phyloP scores from a whole-genome alignment of 768 basidiomycete species.

The Tylopilus sp. region DNA sequence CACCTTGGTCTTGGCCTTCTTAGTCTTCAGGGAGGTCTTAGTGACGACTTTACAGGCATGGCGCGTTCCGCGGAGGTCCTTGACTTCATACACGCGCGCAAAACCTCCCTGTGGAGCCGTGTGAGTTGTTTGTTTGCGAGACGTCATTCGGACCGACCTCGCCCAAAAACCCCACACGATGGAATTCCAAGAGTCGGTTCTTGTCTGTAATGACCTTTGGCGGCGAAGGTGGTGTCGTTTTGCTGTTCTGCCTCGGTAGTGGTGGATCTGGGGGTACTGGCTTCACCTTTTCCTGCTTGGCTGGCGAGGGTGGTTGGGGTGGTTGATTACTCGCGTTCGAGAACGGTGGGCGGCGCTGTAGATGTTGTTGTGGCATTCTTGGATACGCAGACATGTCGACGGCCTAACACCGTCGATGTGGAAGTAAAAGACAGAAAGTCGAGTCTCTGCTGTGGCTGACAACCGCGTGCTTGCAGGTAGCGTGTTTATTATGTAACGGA shows the following conservation, averaged over 20 bases:
- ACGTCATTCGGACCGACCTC: constrained; percentile 50
- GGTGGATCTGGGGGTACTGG: constrained; percentile 54
- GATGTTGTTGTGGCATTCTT: constrained; percentile 32
- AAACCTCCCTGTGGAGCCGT: constrained; percentile 69
- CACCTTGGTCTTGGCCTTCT: constrained; percentile 97
- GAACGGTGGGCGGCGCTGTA: constrained; percentile 41
- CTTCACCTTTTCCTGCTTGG: constrained; percentile 38
- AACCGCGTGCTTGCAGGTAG: constrained; percentile 12
- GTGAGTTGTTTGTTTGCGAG: not conserved
- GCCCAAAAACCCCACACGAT: constrained; percentile 80
- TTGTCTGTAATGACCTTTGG: constrained; percentile 73
- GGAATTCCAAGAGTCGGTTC: constrained; percentile 51
- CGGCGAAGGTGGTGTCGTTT: constrained; percentile 77
- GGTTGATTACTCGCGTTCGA: constrained; percentile 39
- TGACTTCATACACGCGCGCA: constrained; percentile 94
- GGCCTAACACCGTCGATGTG: constrained; percentile 45
- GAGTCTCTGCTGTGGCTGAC: constrained; percentile 13
- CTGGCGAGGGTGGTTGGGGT: constrained; percentile 29
- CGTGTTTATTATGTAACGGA: constrained; percentile 31
- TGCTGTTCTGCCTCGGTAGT: constrained; percentile 77
- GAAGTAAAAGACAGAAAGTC: not conserved
- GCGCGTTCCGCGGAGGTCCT: constrained; percentile 58
- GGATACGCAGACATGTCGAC: constrained; percentile 37
- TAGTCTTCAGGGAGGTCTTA: constrained; percentile 88
- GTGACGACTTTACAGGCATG: constrained; percentile 93